Evolutionary conservation across 306 rosid species (phyloP).

Genomic region (Elaeagnus macrophylla): DNA sequence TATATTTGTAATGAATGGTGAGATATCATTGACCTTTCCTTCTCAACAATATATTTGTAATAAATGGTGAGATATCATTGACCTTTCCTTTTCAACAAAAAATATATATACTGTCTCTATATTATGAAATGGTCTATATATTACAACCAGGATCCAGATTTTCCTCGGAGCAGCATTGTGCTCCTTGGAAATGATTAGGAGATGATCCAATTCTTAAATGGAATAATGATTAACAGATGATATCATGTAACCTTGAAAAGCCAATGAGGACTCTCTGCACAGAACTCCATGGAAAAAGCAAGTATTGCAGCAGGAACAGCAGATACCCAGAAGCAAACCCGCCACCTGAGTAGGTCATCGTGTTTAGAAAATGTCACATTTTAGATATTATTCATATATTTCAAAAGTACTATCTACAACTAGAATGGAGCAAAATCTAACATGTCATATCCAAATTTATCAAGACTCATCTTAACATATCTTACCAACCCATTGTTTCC

Average conservation of each 20-base stretch:
- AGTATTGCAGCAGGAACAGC: conserved; percentile 50
- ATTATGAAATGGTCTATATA: no score
- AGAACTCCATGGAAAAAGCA: conserved; percentile 68
- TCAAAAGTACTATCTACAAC: conserved; percentile 1
- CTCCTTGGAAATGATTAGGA: neutral
- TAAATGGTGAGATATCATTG: no score
- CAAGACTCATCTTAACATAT: conserved; percentile 9
- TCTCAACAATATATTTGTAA: no score
- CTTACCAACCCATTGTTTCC: conserved; percentile 74
- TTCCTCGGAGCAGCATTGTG: no score
- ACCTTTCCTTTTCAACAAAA: no score
- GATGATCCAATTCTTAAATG: neutral
- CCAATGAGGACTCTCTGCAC: conserved; percentile 87
- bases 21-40: no score
- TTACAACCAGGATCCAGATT: no score
- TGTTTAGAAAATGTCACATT: conserved; percentile 10
- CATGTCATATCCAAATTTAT: conserved; percentile 7
- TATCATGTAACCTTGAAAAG: conserved; percentile 57
- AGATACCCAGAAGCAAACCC: conserved; percentile 78
- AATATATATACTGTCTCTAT: no score
- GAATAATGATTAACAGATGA: conserved; percentile 15
- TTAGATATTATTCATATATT: neutral
- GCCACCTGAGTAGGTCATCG: conserved; percentile 58
- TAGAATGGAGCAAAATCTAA: neutral
- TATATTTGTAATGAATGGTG: no score